Conservation (phyloP, 2,329 filamentous ascomycete genomes). For the Trichoderma sp. region DNA sequence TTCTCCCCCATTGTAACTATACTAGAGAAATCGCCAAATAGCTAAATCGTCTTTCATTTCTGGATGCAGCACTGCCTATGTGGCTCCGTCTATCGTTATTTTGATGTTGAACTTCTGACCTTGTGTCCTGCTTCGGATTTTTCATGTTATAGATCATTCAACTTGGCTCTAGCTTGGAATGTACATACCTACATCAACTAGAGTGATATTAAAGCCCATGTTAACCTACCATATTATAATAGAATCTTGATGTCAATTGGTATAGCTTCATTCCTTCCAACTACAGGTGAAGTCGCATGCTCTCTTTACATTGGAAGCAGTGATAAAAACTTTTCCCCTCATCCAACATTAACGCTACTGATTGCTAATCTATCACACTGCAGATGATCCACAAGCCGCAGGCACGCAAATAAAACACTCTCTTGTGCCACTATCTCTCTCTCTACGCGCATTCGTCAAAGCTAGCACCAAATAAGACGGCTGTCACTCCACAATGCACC, state of each 20-base stretch:
- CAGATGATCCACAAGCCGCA: not conserved
- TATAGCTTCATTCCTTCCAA: not conserved
- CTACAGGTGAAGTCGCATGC: not conserved
- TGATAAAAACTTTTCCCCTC: not conserved
- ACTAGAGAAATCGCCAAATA: not conserved
- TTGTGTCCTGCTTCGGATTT: not conserved
- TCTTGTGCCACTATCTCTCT: not conserved
- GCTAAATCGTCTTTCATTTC: not conserved
- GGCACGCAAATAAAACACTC: not conserved
- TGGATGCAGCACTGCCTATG: not conserved
- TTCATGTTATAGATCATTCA: not conserved
- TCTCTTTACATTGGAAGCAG: not conserved
- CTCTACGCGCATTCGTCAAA: not conserved
- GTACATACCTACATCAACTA: not conserved
- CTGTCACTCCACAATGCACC: not conserved
- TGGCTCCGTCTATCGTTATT: not conserved
- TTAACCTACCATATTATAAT: not conserved
- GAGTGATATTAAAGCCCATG: not conserved
- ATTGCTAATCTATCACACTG: not conserved
- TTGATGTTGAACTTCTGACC: not conserved
- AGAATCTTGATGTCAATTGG: not conserved
- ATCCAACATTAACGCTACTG: not conserved
- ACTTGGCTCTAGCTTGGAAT: not conserved
- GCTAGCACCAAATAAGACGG: not conserved
- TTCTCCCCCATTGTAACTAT: not conserved